Percentiles rank a stretch among this genome's conserved stretches.
Conservation (phyloP, 108 stramenopile genomes). For the Cyclotella sp. region DNA sequence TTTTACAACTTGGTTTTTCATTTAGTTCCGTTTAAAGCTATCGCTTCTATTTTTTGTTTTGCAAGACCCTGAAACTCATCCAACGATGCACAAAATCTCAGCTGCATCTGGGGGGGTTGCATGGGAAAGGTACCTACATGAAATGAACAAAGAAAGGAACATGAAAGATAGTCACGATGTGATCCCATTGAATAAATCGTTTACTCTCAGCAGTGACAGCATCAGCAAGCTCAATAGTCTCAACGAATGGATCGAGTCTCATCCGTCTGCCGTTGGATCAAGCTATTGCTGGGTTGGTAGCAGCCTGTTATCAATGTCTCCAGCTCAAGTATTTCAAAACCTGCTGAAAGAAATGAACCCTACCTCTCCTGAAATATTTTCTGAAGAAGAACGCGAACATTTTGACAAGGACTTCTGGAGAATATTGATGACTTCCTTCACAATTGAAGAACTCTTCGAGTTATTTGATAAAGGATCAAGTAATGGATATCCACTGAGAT, state of each 20-base stretch:
- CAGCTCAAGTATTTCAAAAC: conserved; percentile 15
- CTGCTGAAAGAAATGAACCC: conserved; percentile 17
- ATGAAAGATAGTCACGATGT: neutral
- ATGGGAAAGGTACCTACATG: conserved; percentile 16
- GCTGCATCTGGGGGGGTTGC: neutral
- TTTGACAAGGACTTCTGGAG: conserved; percentile 26
- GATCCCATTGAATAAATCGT: neutral
- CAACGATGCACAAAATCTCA: conserved; percentile 24
- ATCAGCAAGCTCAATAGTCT: conserved; percentile 9
- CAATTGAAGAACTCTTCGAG: conserved; percentile 2
- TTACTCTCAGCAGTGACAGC: conserved; percentile 4
- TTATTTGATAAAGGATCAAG: conserved; percentile 20
- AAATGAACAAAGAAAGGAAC: conserved; percentile 19
- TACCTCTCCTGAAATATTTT: conserved; percentile 21
- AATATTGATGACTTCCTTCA: conserved; percentile 12
- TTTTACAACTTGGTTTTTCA: neutral
- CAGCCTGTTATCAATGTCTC: conserved; percentile 17
- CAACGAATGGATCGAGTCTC: conserved; percentile 13
- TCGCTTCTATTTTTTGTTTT: no score
- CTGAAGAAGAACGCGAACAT: conserved; percentile 8
- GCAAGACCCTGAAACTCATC: conserved; percentile 8
- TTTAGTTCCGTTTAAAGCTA: no score
- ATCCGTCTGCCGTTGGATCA: neutral
- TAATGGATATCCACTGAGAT: conserved; percentile 29
- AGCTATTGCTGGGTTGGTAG: conserved; percentile 9